These are phyloP conservation scores for Alectoria sarmentosa DNA, from an alignment of 495 filamentous ascomycete species.

Conservation along the genomic window DNA sequence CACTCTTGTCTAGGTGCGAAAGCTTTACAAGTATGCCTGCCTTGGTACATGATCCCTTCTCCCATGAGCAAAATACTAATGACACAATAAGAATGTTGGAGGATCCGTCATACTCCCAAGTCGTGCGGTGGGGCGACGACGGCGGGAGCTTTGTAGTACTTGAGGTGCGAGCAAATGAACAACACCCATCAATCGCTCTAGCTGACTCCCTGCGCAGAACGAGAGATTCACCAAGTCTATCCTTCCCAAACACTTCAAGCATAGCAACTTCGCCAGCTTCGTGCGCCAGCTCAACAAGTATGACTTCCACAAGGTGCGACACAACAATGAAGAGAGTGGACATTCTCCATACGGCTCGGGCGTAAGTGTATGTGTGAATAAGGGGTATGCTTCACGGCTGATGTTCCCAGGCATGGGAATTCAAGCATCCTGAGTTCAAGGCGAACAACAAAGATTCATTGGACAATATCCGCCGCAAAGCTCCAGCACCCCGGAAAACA, in stretches of 20 bases:
- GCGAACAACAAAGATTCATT: slow-evolving; percentile 92
- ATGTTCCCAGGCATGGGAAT: slow-evolving; percentile 77
- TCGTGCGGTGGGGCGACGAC: slow-evolving; percentile 92
- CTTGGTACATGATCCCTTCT: slow-evolving; percentile 12
- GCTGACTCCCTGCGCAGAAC: slow-evolving; percentile 49
- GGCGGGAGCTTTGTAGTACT: slow-evolving; percentile 96
- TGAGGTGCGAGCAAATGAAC: slow-evolving; percentile 55
- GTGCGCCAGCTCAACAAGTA: slow-evolving; percentile 99
- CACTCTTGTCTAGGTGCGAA: slow-evolving; percentile 68
- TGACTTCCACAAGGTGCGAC: slow-evolving; percentile 98
- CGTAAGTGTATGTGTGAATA: slow-evolving; percentile 48
- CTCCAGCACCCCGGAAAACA: slow-evolving; percentile 81
- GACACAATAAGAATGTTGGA: slow-evolving; percentile 79
- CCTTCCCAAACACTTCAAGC: slow-evolving; percentile 97
- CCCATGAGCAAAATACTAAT: slow-evolving; percentile 26
- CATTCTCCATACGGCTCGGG: slow-evolving; percentile 86
- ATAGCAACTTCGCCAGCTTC: slow-evolving; percentile 99
- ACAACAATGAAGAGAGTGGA: slow-evolving; percentile 89
- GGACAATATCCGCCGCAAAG: slow-evolving; percentile 94
- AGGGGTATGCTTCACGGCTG: not conserved
- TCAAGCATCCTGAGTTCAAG: slow-evolving; percentile 95
- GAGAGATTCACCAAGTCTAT: slow-evolving; percentile 98
- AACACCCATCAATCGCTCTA: not conserved
- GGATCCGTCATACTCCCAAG: slow-evolving; percentile 83
- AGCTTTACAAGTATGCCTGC: slow-evolving; percentile 83